Base-by-base conservation (phyloP, 176 grass and related monocot species). In the Musa schizocarpa region DNA sequence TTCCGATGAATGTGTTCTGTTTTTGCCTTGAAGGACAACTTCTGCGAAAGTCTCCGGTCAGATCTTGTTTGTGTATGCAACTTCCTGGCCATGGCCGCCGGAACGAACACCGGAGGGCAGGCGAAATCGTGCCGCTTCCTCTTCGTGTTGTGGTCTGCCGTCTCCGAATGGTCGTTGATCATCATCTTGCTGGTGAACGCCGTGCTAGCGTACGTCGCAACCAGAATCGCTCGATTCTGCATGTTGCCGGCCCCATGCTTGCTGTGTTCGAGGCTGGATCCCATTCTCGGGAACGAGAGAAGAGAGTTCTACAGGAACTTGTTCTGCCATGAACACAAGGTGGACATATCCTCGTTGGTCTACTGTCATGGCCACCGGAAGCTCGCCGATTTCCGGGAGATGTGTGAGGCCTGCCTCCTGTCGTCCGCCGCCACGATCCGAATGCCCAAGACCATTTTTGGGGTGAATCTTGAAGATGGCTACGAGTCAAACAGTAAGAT, bases 141-240 rank as follows among this genome's bases (percentile, higher is more conserved):
- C 1, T 64, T 81, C 20, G 72, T 86, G 10, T 49, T 93, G 24
- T 85, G 80, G 67, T 86, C 87, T 1, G 84, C 76, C 5, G 22
- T 86, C 59, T 65, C 85, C 52, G 94, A 98, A 75, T 98, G 94
- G 94, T 51, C 85, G 14, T 74, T 93, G 63, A 89, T 98, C 76
- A 73, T 98, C 20, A 59, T 98, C 49, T 65, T 98, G 63, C 81
- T 93, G 48, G 20, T 91, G 26, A 85, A 87, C 74, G 86, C 89
- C 9, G 57, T 85, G 51, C 76, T 89, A 27, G 88, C 90, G 8
- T 87, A 82, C 55, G 49, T 85, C 9, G 84, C 69, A n/a, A 89
- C 80, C 11, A 71, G 80, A 74, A 89, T 98, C 65, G 82, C 88
- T 1, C 82, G 70, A 0, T 50, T 88, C 52, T 93, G 86, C 82